Base-by-base conservation (phyloP, 495 filamentous ascomycete genomes). In the Amorphotheca resinae region DNA sequence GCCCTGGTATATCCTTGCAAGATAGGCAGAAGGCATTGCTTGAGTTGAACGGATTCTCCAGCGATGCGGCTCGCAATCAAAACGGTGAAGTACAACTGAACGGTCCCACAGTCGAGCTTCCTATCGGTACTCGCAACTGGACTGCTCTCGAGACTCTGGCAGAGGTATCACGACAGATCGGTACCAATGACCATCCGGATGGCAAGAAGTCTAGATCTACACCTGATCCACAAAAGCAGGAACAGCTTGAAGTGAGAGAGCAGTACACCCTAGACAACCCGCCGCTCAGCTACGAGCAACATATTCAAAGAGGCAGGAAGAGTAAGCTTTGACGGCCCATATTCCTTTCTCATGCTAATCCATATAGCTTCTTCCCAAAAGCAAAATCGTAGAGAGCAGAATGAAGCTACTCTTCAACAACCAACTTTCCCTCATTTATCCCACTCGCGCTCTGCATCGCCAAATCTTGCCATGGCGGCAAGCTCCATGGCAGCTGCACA, bases 131-230 rank as follows among this genome's bases (percentile, higher is more conserved):
- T 9, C 76, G 71, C 45, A 73, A 72, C 40, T 85, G 83, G 67
- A 79, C 82, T 44, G 80, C 82, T 0, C 65, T 93, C 18, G 80
- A 85, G 47, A 79, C 84, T 6, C 64, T 93, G 22, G 86, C 85
- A 32, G 86, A 93, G 58, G 86, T 83, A 2, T 87, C 84, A 31
- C 66, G 82, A 38, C 82, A 80, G 53, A 71, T 82, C 12, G 77
- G 68, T 34, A 53, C 69, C 26, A 62, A 57, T 48, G 68, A 73
- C 41, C 72, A 70, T 45, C 64, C 66, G 23, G 66, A 68, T 48
- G 64, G 65, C 28, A 53, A 57, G 37, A 26, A 31, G 21, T 36
- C 40, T 44, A 41, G 16, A 34, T 44, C 20, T 17, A 18, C 36
- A 9, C 35, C 51, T 17, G 46, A 49, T 14, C 33, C 47, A 12